Percentiles rank a stretch among this genome's conserved stretches.
Evolutionary conservation across 305 asterid genomes (phyloP).

Genomic region (Rubia balearica): DNA sequence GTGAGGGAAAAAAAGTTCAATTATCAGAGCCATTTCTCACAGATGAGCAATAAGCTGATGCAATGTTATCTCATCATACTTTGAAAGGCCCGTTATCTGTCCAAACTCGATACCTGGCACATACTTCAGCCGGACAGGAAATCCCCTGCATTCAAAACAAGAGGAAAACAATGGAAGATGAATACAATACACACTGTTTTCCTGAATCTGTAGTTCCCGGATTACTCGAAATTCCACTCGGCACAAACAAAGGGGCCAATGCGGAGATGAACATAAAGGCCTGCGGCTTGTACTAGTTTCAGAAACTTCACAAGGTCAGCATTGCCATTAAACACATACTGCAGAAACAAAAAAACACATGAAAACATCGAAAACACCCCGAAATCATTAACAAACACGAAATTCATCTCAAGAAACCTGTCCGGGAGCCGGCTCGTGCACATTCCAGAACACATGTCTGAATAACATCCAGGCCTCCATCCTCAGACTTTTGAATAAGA

Average conservation of each 20-base stretch:
- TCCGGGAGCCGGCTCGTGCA: conserved; percentile 81
- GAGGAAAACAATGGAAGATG: conserved; percentile 18
- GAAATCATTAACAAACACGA: not conserved
- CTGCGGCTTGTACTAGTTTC: conserved; percentile 73
- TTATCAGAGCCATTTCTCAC: not conserved
- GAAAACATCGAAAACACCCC: conserved; percentile 5
- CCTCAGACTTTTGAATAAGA: conserved; percentile 77
- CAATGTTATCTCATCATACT: conserved; percentile 28
- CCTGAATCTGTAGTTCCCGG: conserved; percentile 18
- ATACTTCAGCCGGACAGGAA: conserved; percentile 84
- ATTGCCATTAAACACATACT: conserved; percentile 84
- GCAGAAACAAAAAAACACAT: conserved; percentile 24
- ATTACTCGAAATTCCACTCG: conserved; percentile 96
- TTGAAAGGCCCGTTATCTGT: conserved; percentile 82
- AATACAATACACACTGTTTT: not conserved
- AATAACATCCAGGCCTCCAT: conserved; percentile 81
- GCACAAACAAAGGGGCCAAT: conserved; percentile 96
- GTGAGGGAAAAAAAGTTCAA: not conserved
- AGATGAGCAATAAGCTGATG: conserved; percentile 38
- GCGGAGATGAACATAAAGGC: conserved; percentile 64
- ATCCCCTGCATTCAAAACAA: conserved; percentile 52
- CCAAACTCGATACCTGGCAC: conserved; percentile 69
- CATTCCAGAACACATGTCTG: conserved; percentile 87
- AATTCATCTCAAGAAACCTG: conserved; percentile 36
- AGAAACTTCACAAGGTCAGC: conserved; percentile 80